Conservation (phyloP, 768 basidiomycete species). For the Hygrophoropsis aurantiaca region DNA sequence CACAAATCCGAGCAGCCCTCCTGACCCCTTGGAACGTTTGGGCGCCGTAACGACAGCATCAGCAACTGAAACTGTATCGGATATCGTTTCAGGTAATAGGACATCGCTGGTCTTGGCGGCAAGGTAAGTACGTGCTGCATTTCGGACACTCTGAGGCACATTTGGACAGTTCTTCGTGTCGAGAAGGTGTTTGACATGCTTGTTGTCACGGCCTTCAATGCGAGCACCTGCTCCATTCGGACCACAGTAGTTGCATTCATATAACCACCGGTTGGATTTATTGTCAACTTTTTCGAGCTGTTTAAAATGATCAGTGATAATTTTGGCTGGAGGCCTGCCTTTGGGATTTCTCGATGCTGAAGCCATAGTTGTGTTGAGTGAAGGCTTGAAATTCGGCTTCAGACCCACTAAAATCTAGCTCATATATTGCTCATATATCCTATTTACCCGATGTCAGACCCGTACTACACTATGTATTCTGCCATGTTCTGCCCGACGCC, state of each 20-base stretch:
- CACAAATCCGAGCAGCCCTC: neutral
- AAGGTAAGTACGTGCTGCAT: neutral
- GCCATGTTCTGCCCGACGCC: constrained; percentile 11
- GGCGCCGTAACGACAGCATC: neutral
- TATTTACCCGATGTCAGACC: no score
- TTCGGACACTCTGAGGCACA: neutral
- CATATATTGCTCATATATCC: no score
- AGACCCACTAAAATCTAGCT: no score
- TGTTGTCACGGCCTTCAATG: constrained; percentile 12
- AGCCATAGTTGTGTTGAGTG: neutral
- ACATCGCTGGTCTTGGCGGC: neutral
- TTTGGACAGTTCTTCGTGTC: neutral
- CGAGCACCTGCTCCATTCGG: neutral
- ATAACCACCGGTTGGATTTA: constrained; percentile 7
- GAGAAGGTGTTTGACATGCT: constrained; percentile 8
- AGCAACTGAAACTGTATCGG: neutral
- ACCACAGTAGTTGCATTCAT: constrained; percentile 11
- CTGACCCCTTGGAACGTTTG: neutral
- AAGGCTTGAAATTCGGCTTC: neutral
- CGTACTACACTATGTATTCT: neutral
- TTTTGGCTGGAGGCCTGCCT: constrained; percentile 1
- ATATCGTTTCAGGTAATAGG: neutral
- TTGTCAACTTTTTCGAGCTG: constrained; percentile 1
- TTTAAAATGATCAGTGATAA: constrained; percentile 4
- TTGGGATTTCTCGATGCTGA: neutral